phyloP scores from a whole-genome alignment of 768 basidiomycete genomes.

The Hericium erinaceus region DNA sequence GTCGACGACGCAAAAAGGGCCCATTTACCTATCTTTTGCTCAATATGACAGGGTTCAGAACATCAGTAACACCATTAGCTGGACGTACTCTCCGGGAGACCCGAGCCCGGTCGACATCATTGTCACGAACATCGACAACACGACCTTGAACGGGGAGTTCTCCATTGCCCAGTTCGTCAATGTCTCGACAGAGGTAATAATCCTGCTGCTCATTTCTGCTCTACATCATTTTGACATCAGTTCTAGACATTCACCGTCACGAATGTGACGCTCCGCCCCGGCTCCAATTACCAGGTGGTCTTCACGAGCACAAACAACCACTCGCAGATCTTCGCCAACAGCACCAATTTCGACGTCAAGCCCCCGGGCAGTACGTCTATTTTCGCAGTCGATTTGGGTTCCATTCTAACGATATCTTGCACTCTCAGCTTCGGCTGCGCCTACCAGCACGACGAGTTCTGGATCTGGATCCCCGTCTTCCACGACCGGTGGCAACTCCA shows the following conservation, averaged over 20 bases:
- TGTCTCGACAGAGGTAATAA: constrained; percentile 18
- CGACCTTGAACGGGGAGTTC: constrained; percentile 28
- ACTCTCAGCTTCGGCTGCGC: constrained; percentile 6
- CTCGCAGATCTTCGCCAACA: constrained; percentile 23
- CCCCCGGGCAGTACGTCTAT: constrained; percentile 27
- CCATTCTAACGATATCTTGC: background rate
- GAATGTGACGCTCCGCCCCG: constrained; percentile 25
- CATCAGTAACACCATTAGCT: constrained; percentile 25
- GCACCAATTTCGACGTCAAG: constrained; percentile 25
- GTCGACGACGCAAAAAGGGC: background rate
- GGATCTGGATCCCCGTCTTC: background rate
- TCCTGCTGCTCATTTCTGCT: background rate
- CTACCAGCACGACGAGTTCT: background rate
- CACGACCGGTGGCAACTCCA: background rate
- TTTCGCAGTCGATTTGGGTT: background rate
- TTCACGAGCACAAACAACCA: constrained; percentile 27
- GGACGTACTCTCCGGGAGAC: constrained; percentile 24
- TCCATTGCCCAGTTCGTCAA: constrained; percentile 25
- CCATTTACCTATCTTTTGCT: background rate
- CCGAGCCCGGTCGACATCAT: constrained; percentile 25
- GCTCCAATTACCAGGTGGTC: constrained; percentile 23
- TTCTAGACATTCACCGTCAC: constrained; percentile 19
- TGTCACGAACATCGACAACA: constrained; percentile 23
- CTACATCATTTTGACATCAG: constrained; percentile 13
- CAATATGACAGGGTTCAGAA: constrained; percentile 24